phyloP scores from a whole-genome alignment of 75 land plant genomes.

The Cunninghamia lanceolata region DNA sequence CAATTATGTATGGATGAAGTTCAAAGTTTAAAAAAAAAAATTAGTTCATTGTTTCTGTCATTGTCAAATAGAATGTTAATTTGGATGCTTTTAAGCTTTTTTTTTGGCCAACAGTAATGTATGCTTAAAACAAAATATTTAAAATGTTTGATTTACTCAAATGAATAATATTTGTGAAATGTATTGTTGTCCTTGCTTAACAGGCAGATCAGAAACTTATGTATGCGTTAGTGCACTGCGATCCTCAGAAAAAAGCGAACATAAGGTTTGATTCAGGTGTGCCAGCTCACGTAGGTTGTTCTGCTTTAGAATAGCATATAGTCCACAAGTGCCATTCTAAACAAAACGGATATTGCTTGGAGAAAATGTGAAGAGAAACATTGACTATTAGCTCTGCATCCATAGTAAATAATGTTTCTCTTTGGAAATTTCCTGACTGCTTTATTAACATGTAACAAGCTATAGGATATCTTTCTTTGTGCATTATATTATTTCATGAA shows the following conservation, averaged over 20 bases:
- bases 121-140: no score
- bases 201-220: slow-evolving; percentile 96
- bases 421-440: neutral
- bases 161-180: slow-evolving; percentile 4
- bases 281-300: neutral
- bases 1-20: neutral
- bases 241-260: slow-evolving; percentile 62
- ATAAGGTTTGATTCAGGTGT: slow-evolving; percentile 63
- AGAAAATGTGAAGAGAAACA: neutral
- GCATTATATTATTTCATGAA: neutral
- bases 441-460: neutral
- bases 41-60: neutral
- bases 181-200: slow-evolving; percentile 9
- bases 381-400: neutral
- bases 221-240: slow-evolving; percentile 84
- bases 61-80: neutral
- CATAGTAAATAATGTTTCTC: neutral
- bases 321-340: neutral
- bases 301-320: neutral
- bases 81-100: neutral
- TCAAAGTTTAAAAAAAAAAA: no score
- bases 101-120: neutral
- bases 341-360: neutral
- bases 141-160: neutral
- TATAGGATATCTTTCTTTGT: neutral